Evolutionary conservation across 2,329 filamentous ascomycete genomes (phyloP).

Genomic region (Pestalotiopsis fici): DNA sequence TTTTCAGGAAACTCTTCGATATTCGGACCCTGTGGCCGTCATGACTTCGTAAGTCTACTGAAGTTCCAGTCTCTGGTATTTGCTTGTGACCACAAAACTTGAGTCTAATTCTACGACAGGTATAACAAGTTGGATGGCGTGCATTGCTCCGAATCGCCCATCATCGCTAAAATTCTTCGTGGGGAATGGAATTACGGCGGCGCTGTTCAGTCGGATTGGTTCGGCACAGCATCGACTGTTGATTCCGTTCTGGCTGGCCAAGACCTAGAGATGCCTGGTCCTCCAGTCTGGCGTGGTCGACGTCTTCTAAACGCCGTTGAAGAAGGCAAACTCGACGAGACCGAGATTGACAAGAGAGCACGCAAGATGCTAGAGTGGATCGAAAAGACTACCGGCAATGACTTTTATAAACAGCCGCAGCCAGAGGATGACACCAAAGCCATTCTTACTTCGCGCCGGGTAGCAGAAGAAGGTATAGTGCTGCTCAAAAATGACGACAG

Average conservation of each 20-base stretch:
- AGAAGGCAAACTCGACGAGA: constrained; percentile 11
- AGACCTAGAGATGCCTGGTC: constrained; percentile 34
- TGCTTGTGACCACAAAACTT: no score
- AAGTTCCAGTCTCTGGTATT: no score
- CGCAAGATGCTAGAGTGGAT: not conserved
- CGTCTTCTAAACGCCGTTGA: constrained; percentile 17
- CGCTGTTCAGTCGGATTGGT: constrained; percentile 36
- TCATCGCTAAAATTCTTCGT: constrained; percentile 25
- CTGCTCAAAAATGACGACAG: not conserved
- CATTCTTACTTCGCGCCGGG: not conserved
- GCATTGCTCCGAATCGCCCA: constrained; percentile 19
- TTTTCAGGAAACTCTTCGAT: constrained; percentile 17
- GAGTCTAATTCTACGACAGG: not conserved
- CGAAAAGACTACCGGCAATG: not conserved
- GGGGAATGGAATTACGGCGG: constrained; percentile 34
- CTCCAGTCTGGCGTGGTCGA: constrained; percentile 20
- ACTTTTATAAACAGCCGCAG: not conserved
- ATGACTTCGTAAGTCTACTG: constrained; percentile 18
- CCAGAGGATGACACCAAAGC: not conserved
- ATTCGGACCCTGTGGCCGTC: constrained; percentile 13
- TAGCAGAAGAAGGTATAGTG: not conserved
- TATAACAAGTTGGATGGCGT: constrained; percentile 29
- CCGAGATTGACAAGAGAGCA: constrained; percentile 12
- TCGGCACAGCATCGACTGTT: constrained; percentile 30
- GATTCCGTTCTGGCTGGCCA: constrained; percentile 28